Evolutionary conservation across 768 basidiomycete species (phyloP), one percentile per base, ranked within the genome.

Genomic region (Lanmaoa pseudosensibilis): DNA sequence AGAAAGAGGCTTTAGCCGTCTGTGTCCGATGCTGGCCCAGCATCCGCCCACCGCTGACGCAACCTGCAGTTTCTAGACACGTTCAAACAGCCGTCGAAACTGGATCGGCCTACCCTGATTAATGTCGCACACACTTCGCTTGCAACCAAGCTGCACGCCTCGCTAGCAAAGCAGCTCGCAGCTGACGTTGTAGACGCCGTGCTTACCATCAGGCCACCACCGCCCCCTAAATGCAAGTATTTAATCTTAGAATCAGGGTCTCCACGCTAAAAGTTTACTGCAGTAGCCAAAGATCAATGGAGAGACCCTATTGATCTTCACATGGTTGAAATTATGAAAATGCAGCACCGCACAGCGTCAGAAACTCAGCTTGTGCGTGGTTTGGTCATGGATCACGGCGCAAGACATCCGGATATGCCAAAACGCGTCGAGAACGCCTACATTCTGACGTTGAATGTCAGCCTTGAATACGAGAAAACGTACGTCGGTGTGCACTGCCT

Each of bases 281-380:
- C 61, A 88, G 85, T 83, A 59, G 73, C 81, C 19, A 75, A 78
- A 59, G 86, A 88, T 67, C 84, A 86, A 63, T 89, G 84, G 80
- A 82, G 81, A 51, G 87, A 94, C 64, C 94, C 95, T 48, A 95
- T 98, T 69, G 97, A 99, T 78, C 80, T 99, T 54, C 96, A 98
- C 76, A 99, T 99, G 97, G 79, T 99, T 50, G 97, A 99, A 76
- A 87, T 98, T 59, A 98, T 98, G 97, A 98, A 98, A 79, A 99
- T 99, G 97, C 96, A 97, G 73, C 97, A 99, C 77, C 90, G 95
- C 66, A 95, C 90, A 41, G 94, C 97, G 59, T 94, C 93, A 23
- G 97, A 99, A 74, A 99, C 97, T 32, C 91, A 97, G 70, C 85
- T 99, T 38, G 79, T 99, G 66, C 89, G 92, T 64, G 97, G 97